A percentile compares a stretch with the other conserved stretches of the same genome.
phyloP scores from a whole-genome alignment of 2,329 filamentous ascomycete species.

The Colletotrichum abscissum region DNA sequence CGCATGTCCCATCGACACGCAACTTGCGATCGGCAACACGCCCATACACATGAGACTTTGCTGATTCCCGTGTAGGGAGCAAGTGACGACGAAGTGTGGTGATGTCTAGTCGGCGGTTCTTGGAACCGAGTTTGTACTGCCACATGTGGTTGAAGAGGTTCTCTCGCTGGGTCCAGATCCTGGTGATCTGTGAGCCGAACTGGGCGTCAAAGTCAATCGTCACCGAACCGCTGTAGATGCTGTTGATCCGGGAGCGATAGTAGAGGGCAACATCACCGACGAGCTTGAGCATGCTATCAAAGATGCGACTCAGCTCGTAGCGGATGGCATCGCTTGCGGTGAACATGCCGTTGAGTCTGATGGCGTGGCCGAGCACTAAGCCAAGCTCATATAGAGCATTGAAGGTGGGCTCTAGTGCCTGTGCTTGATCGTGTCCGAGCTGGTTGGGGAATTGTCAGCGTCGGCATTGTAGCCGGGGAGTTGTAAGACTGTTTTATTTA shows the following conservation, averaged over 20 bases:
- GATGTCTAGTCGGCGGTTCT: slow-evolving; percentile 39
- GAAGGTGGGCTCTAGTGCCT: slow-evolving; percentile 52
- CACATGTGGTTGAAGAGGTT: slow-evolving; percentile 49
- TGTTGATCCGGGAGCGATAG: slow-evolving; percentile 49
- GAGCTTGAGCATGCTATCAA: slow-evolving; percentile 48
- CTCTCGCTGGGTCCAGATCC: slow-evolving; percentile 48
- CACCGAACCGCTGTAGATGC: slow-evolving; percentile 40
- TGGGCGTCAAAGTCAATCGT: slow-evolving; percentile 49
- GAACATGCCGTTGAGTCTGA: slow-evolving; percentile 50
- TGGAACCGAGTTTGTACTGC: slow-evolving; percentile 45
- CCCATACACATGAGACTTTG: slow-evolving; percentile 46
- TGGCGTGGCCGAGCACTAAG: slow-evolving; percentile 49
- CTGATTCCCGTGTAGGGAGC: slow-evolving; percentile 38
- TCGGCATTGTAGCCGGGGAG: background rate
- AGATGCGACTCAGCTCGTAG: slow-evolving; percentile 46
- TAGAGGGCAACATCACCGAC: slow-evolving; percentile 47
- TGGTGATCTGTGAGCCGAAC: slow-evolving; percentile 48
- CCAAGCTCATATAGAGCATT: slow-evolving; percentile 52
- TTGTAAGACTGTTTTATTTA: slow-evolving; percentile 34
- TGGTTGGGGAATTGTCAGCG: slow-evolving; percentile 24
- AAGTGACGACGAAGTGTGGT: slow-evolving; percentile 46
- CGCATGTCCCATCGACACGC: slow-evolving; percentile 52
- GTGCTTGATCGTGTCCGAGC: slow-evolving; percentile 51
- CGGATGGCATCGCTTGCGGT: slow-evolving; percentile 44
- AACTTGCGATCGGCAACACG: slow-evolving; percentile 50